Evolutionary conservation across 768 basidiomycete species (phyloP).

Genomic region (Scleroderma bovista): DNA sequence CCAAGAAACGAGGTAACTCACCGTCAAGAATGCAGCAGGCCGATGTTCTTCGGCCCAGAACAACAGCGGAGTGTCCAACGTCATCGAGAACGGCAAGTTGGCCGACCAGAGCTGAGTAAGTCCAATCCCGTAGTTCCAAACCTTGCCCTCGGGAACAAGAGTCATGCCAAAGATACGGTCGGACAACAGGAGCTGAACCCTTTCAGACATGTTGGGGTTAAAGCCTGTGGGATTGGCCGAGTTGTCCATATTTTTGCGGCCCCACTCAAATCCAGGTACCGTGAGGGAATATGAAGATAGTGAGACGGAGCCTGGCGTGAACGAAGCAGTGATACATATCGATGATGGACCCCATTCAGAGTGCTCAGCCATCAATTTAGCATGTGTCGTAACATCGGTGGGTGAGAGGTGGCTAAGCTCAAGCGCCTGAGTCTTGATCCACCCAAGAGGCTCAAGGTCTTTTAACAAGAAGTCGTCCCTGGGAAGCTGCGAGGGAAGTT

Average conservation of each 20-base stretch:
- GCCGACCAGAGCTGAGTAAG: conserved; percentile 89
- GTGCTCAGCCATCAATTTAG: conserved; percentile 95
- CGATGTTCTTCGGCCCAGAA: conserved; percentile 98
- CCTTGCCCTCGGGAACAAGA: conserved; percentile 85
- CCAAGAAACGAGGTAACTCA: conserved; percentile 34
- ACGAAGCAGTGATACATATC: conserved; percentile 90
- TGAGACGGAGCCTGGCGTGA: conserved; percentile 97
- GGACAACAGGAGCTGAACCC: conserved; percentile 87
- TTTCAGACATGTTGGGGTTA: conserved; percentile 98
- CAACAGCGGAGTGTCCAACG: conserved; percentile 84
- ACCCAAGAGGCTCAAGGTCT: conserved; percentile 91
- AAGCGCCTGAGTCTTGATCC: conserved; percentile 94
- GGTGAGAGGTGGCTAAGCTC: conserved; percentile 92
- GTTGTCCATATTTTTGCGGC: conserved; percentile 85
- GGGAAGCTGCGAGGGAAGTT: conserved; percentile 84
- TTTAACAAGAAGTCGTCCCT: conserved; percentile 93
- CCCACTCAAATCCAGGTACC: conserved; percentile 96
- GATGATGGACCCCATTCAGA: conserved; percentile 92
- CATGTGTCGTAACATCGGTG: conserved; percentile 89
- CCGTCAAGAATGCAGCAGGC: conserved; percentile 89
- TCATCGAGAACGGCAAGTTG: conserved; percentile 74
- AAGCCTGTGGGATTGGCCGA: conserved; percentile 86
- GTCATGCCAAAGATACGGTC: conserved; percentile 97
- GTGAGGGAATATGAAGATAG: conserved; percentile 88
- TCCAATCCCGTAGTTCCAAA: conserved; percentile 97